Evolutionary conservation across 2,329 filamentous ascomycete species (phyloP), one percentile per base, ranked within the genome.

Genomic region (Fusarium sp.): DNA sequence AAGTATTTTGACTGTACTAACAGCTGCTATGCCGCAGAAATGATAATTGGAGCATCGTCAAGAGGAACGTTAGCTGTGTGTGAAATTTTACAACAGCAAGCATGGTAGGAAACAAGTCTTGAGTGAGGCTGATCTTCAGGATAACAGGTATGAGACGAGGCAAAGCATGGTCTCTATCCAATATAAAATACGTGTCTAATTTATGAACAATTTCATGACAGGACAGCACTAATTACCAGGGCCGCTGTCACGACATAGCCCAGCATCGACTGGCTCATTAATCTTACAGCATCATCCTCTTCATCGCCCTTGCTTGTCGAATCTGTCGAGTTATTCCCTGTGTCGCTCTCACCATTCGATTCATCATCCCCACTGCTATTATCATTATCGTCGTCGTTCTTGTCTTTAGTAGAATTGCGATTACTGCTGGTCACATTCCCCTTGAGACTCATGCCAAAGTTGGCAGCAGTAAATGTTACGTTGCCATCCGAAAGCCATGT

Each of bases 401-500:
- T 39, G 4, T 46, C 24, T 15, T 22, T 24, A 0, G 46, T 62
- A 6, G 60, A 56, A 17, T 59, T 47, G 15, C 21, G 28, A 22
- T 55, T 24, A 15, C 22, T 58, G 6, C 49, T 26, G 0, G 50
- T 60, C 11, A 40, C 40, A 1, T 63, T 57, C 0, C 59, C 62
- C 8, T 71, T 64, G 6, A 74, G 22, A 9, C 58, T 31, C 72
- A 75, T 75, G 3, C 34, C 57, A 33, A 73, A 75, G 22, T 75
- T 71, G 1, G 73, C 71, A 7, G 73, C 71, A 9, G 69, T 75
- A 6, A 75, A 75, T 0, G 73, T 75, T 0, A 72, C 73, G 21
- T 75, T 75, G 2, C 71, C 72, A 1, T 59, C 51, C 0, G 73
- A 75, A 11, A 70, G 42, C 73, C 73, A 75, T 2, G 72, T 75